phyloP scores from a whole-genome alignment of 345 rosid species.

The Sonneratia caseolaris region DNA sequence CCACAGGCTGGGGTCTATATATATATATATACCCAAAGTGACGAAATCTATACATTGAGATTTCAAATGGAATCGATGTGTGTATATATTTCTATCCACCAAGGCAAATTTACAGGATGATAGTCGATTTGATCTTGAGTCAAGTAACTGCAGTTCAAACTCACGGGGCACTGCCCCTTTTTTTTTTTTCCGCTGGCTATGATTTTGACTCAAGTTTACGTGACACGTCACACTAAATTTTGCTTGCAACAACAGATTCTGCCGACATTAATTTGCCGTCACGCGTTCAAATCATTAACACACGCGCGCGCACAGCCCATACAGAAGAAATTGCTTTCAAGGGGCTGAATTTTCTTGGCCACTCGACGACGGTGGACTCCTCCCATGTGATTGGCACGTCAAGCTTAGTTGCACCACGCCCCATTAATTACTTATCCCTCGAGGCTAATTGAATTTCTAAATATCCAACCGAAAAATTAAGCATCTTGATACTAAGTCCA shows the following conservation, averaged over 20 bases:
- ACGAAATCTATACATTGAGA: neutral
- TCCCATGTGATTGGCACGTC: neutral
- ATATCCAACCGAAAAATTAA: no score
- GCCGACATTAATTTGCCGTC: neutral
- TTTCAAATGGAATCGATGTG: neutral
- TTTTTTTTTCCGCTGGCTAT: no score
- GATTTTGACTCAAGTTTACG: neutral
- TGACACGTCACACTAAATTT: neutral
- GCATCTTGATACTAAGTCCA: no score
- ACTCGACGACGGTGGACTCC: neutral
- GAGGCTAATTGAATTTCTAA: neutral
- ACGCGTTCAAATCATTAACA: neutral
- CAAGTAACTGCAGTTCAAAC: no score
- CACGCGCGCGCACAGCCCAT: no score
- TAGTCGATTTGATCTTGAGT: no score
- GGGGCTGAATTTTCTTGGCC: neutral
- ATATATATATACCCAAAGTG: neutral
- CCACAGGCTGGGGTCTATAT: neutral
- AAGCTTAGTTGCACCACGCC: neutral
- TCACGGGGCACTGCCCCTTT: no score
- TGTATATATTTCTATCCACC: no score
- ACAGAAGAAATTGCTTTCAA: neutral
- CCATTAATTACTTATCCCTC: neutral
- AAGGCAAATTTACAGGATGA: no score
- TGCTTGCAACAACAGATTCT: neutral